Evolutionary conservation across 192 early-diverging fungal genomes (phyloP), one percentile per base, ranked within the genome.

Genomic region (Oehlia diaphana): DNA sequence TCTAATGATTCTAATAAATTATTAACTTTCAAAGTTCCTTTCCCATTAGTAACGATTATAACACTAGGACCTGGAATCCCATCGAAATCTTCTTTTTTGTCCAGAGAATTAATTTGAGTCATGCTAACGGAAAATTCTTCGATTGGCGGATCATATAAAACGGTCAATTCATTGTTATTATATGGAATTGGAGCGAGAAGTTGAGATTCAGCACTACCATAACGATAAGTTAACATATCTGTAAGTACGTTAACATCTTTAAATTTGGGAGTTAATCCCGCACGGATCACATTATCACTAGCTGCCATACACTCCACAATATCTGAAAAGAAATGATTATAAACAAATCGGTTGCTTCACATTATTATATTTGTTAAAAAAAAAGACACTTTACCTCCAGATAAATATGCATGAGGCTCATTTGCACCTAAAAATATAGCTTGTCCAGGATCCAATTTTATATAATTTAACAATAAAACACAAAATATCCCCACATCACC

Each of bases 281-380:
- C 94, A 39, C 98, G 93, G 7, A 99, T 93, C 4, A 99, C 98
- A 81, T 99, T 99, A 82, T 99, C 98, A 66, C 91, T 93, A 9
- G 96, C 93, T 10, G 98, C 98, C 98, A 99, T 99, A 83, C 97
- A 98, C 84, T 99, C 98, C 63, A 99, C 88, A 84, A 94, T 97
- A 85, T 99, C 98, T 94, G 72, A 63, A 47, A 37, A n/a, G 65
- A 61, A 69, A 63, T 47, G 23, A 14, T 23, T 10, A 13, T 28
- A 53, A 72, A 7, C 47, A 49, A 23, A 26, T 44, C 35, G 26
- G 2, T 12, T 35, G 49, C 21, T 31, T 39, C 19, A 67, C 14
- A 28, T 42, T 42, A 42, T 42, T 42, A 42, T 42, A 37, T 42
- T 42, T 42, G 7, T 42, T 42, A 42, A 42, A 42, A 42, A 42